Conservation (phyloP, 2,329 filamentous ascomycete genomes). For the Clathrospora elynae region DNA sequence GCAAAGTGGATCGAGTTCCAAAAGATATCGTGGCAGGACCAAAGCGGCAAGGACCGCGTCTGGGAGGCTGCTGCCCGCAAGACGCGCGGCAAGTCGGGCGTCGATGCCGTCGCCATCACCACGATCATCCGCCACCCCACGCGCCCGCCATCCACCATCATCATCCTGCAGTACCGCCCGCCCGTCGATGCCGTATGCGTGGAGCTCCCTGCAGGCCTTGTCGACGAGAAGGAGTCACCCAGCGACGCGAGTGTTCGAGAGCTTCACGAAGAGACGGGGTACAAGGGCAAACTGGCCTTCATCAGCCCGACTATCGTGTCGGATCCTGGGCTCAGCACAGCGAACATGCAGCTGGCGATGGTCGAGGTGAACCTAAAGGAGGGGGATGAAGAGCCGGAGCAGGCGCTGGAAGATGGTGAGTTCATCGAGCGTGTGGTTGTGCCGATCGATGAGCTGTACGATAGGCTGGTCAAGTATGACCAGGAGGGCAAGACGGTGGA, state of each 20-base stretch:
- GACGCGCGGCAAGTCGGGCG: conserved; percentile 60
- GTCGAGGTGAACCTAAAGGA: conserved; percentile 62
- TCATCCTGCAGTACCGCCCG: conserved; percentile 65
- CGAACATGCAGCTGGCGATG: conserved; percentile 66
- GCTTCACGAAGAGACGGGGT: conserved; percentile 67
- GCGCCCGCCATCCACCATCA: conserved; percentile 56
- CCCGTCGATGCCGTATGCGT: conserved; percentile 63
- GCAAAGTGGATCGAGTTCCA: conserved; percentile 63
- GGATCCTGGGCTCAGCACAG: conserved; percentile 65
- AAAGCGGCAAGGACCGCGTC: conserved; percentile 53
- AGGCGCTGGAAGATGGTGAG: conserved; percentile 65
- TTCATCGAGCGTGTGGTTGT: conserved; percentile 66
- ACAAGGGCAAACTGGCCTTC: conserved; percentile 57
- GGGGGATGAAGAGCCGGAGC: conserved; percentile 59
- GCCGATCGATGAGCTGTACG: conserved; percentile 62
- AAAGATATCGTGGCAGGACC: conserved; percentile 58
- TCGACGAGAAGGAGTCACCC: conserved; percentile 62
- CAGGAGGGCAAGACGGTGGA: conserved; percentile 60
- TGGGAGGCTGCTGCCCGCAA: conserved; percentile 59
- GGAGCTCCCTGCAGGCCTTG: conserved; percentile 65
- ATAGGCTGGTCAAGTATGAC: conserved; percentile 55
- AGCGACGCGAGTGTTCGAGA: conserved; percentile 63
- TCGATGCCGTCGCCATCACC: conserved; percentile 65
- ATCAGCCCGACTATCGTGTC: conserved; percentile 71
- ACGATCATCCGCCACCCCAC: conserved; percentile 59